Evolutionary conservation across 768 basidiomycete species (phyloP).

Genomic region (Suillus occidentalis): DNA sequence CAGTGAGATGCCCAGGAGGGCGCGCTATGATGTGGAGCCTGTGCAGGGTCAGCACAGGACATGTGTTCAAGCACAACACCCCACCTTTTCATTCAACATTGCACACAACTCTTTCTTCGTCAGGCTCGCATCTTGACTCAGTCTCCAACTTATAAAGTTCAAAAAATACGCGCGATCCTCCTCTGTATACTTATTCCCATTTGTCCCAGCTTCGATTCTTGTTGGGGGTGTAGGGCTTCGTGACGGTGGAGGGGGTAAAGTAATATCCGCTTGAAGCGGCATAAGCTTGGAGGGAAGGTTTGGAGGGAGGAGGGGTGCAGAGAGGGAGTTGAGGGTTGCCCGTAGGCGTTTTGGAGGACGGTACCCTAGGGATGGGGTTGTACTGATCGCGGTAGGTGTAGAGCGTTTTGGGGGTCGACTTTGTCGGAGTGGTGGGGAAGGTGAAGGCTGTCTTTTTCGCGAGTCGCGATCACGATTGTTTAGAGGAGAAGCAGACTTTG

Average conservation of each 20-base stretch:
- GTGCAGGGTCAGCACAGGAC: constrained; percentile 8
- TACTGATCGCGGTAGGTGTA: constrained; percentile 18
- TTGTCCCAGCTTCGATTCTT: constrained; percentile 41
- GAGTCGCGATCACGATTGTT: constrained; percentile 25
- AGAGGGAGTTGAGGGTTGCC: constrained; percentile 60
- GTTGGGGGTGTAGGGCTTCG: constrained; percentile 71
- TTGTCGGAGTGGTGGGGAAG: constrained; percentile 26
- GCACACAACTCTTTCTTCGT: constrained; percentile 55
- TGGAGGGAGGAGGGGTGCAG: constrained; percentile 36
- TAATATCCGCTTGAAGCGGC: constrained; percentile 60
- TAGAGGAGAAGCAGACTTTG: constrained; percentile 9
- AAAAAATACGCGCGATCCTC: constrained; percentile 69
- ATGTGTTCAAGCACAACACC: not conserved
- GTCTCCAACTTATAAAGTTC: constrained; percentile 62
- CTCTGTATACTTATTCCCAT: constrained; percentile 64
- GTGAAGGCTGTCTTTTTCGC: constrained; percentile 37
- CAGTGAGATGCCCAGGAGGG: constrained; percentile 70
- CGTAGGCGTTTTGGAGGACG: constrained; percentile 33
- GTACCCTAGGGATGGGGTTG: constrained; percentile 19
- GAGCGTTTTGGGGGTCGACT: constrained; percentile 24
- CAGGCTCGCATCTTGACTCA: constrained; percentile 53
- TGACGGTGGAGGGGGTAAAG: constrained; percentile 61
- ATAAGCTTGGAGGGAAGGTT: constrained; percentile 47
- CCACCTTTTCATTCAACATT: constrained; percentile 54
- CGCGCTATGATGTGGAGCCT: constrained; percentile 70